Percentiles rank a stretch among this genome's conserved stretches.
Evolutionary conservation across 2,329 filamentous ascomycete species (phyloP).

Genomic region (Talaromyces rugulosus): DNA sequence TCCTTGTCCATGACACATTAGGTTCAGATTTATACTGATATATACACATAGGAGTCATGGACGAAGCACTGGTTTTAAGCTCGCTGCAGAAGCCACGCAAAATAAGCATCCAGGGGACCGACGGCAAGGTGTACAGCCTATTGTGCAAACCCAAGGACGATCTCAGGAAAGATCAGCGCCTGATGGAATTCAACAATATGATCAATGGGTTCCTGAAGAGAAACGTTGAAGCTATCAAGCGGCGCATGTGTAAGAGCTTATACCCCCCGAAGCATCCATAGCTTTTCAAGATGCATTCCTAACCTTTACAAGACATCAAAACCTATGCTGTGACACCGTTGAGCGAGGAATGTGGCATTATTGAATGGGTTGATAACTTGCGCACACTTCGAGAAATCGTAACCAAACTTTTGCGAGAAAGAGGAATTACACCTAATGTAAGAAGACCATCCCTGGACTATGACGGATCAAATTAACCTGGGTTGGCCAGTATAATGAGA

Average conservation of each 20-base stretch:
- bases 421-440: constrained; percentile 57
- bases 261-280: neutral
- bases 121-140: constrained; percentile 83
- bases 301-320: constrained; percentile 61
- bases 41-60: constrained; percentile 58
- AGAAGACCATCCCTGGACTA: constrained; percentile 9
- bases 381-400: constrained; percentile 92
- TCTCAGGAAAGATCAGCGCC: constrained; percentile 89
- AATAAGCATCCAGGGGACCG: constrained; percentile 79
- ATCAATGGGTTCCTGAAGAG: constrained; percentile 93
- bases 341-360: constrained; percentile 95
- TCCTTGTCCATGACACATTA: neutral
- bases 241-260: constrained; percentile 62
- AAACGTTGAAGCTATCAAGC: constrained; percentile 83
- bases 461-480: neutral
- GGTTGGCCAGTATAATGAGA: constrained; percentile 60
- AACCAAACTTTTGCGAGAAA: constrained; percentile 70
- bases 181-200: constrained; percentile 99
- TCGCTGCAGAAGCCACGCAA: constrained; percentile 91
- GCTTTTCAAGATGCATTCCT: neutral
- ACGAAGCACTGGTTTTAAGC: constrained; percentile 84
- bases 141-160: constrained; percentile 98
- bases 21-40: constrained; percentile 15
- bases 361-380: constrained; percentile 97
- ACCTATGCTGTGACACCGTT: constrained; percentile 96